These are phyloP conservation scores for Penicillium sp. DNA, from an alignment of 2,329 filamentous ascomycete species.

Conservation along the genomic window DNA sequence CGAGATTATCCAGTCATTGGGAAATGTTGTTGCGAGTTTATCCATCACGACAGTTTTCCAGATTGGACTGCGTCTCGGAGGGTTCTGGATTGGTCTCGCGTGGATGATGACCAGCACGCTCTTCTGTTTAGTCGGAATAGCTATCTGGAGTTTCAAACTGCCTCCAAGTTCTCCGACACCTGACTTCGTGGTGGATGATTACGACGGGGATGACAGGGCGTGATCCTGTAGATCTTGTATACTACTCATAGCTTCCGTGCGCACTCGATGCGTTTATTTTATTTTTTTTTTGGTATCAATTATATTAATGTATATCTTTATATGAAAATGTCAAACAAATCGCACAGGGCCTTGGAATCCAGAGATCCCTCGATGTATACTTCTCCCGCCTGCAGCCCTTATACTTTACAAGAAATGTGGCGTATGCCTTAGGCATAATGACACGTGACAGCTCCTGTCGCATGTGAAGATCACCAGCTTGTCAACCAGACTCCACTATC, in stretches of 20 bases:
- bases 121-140: constrained; percentile 32
- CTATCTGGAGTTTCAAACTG: constrained; percentile 30
- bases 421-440: not conserved
- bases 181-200: constrained; percentile 23
- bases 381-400: not conserved
- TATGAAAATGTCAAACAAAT: not conserved
- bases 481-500: not conserved
- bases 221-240: constrained; percentile 10
- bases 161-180: constrained; percentile 13
- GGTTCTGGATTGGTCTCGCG: constrained; percentile 49
- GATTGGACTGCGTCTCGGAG: constrained; percentile 47
- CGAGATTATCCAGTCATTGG: constrained; percentile 49
- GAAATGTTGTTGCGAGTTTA: constrained; percentile 49
- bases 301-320: not conserved
- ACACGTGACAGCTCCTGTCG: constrained; percentile 2
- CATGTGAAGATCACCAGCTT: constrained; percentile 11
- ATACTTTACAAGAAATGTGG: not conserved
- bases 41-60: constrained; percentile 48
- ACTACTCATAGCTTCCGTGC: not conserved
- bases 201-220: constrained; percentile 16
- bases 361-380: not conserved
- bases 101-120: constrained; percentile 43
- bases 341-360: too few species aligned
- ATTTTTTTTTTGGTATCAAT: not conserved
- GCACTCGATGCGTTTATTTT: not conserved